phyloP scores from a whole-genome alignment of 208 protist genomes.

The Borovskyia barvae region DNA sequence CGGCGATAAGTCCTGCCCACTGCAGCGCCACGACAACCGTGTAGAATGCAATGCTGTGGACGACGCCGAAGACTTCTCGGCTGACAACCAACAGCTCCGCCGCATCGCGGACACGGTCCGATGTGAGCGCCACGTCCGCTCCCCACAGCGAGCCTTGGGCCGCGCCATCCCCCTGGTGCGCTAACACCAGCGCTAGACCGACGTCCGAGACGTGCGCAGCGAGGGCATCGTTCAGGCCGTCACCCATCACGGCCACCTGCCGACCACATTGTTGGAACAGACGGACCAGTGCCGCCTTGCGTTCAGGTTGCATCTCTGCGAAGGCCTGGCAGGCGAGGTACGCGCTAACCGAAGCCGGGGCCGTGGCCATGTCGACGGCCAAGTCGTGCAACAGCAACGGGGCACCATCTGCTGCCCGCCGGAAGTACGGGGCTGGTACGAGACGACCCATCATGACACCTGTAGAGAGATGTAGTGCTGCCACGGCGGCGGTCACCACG shows the following conservation, averaged over 20 bases:
- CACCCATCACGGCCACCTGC: slow-evolving; percentile 93
- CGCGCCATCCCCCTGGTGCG: neutral
- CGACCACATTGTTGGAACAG: slow-evolving; percentile 70
- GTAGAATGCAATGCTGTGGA: slow-evolving; percentile 16
- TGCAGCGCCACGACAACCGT: slow-evolving; percentile 2
- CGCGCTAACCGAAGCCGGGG: slow-evolving; percentile 18
- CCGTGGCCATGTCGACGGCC: slow-evolving; percentile 18
- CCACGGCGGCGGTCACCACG: slow-evolving; percentile 4
- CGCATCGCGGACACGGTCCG: neutral
- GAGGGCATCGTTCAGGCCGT: slow-evolving; percentile 96
- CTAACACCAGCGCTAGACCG: slow-evolving; percentile 85
- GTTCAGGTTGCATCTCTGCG: slow-evolving; percentile 83
- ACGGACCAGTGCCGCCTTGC: slow-evolving; percentile 64
- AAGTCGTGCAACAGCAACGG: neutral
- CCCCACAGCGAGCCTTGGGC: slow-evolving; percentile 14
- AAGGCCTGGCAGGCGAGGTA: slow-evolving; percentile 46
- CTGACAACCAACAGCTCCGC: slow-evolving; percentile 6
- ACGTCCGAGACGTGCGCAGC: slow-evolving; percentile 93
- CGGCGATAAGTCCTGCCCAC: slow-evolving; percentile 5
- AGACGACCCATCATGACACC: slow-evolving; percentile 8
- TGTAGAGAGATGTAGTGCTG: slow-evolving; percentile 1
- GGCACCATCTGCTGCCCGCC: neutral
- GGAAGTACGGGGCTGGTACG: neutral
- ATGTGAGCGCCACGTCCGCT: slow-evolving; percentile 18
- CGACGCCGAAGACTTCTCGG: slow-evolving; percentile 10